Percentiles rank a stretch among this genome's conserved stretches.
Conservation (phyloP, 495 filamentous ascomycete genomes). For the Penicillium antarcticum region DNA sequence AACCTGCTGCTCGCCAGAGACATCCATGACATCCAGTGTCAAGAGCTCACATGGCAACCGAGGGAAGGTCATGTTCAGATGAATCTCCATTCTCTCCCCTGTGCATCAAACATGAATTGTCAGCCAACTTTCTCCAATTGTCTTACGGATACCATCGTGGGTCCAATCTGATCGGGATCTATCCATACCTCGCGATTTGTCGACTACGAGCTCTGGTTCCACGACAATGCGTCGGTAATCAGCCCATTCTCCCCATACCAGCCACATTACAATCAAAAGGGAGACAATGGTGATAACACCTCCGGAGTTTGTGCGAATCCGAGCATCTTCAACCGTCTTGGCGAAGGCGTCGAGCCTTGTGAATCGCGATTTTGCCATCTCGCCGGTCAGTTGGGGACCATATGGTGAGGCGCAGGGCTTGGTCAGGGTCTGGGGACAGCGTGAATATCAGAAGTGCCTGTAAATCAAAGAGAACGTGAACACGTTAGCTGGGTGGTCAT, state of each 20-base stretch:
- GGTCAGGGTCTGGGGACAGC: neutral
- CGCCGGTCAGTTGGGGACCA: slow-evolving; percentile 28
- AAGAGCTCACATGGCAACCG: slow-evolving; percentile 90
- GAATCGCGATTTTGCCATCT: slow-evolving; percentile 73
- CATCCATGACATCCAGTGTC: slow-evolving; percentile 98
- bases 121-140: neutral
- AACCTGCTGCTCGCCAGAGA: slow-evolving; percentile 91
- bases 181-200: slow-evolving; percentile 82
- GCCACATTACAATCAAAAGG: slow-evolving; percentile 78
- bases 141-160: neutral
- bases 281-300: slow-evolving; percentile 92
- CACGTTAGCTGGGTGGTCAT: slow-evolving; percentile 7
- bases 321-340: slow-evolving; percentile 97
- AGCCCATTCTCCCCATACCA: slow-evolving; percentile 92
- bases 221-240: slow-evolving; percentile 88
- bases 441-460: slow-evolving; percentile 4
- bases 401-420: slow-evolving; percentile 12
- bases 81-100: slow-evolving; percentile 98
- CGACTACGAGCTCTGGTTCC: slow-evolving; percentile 88
- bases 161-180: neutral
- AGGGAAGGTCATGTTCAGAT: slow-evolving; percentile 96
- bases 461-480: neutral
- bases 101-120: slow-evolving; percentile 1
- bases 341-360: slow-evolving; percentile 96
- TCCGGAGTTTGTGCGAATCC: slow-evolving; percentile 94